Percentiles rank a stretch among this genome's conserved stretches.
Conservation (phyloP, 23 red algal species). For the Chondrus crispus region DNA sequence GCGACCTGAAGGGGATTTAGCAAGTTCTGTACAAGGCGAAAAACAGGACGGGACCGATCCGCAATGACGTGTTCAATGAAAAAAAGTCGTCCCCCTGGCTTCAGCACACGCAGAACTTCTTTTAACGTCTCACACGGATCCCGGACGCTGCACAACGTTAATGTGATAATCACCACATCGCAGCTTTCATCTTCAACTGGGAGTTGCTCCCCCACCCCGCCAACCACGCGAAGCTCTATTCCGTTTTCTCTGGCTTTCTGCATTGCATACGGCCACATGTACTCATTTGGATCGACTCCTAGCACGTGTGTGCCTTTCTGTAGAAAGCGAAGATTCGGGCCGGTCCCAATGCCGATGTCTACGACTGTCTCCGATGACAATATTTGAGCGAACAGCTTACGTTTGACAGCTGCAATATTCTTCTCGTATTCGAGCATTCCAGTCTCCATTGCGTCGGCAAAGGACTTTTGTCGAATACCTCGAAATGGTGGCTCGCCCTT, state of each 20-base stretch:
- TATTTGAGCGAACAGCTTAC: conserved; percentile 17
- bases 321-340: conserved; percentile 63
- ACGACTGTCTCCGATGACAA: not conserved
- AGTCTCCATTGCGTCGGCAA: conserved; percentile 63
- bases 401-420: conserved; percentile 29
- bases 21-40: conserved; percentile 44
- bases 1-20: conserved; percentile 47
- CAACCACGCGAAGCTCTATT: not conserved
- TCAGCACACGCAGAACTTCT: conserved; percentile 56
- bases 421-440: conserved; percentile 64
- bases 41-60: not conserved
- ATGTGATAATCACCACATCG: conserved; percentile 62
- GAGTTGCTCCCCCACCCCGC: not conserved
- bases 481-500: too few species aligned
- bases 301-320: conserved; percentile 21
- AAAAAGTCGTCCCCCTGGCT: conserved; percentile 60
- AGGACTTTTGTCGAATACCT: not conserved
- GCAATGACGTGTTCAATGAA: conserved; percentile 78
- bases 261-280: conserved; percentile 50
- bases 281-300: conserved; percentile 70
- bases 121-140: conserved; percentile 30
- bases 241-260: not conserved
- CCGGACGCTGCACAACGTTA: conserved; percentile 66
- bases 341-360: conserved; percentile 74
- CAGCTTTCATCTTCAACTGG: conserved; percentile 27